Evolutionary conservation across 768 basidiomycete genomes (phyloP).

Genomic region (Naematelia aurantialba): DNA sequence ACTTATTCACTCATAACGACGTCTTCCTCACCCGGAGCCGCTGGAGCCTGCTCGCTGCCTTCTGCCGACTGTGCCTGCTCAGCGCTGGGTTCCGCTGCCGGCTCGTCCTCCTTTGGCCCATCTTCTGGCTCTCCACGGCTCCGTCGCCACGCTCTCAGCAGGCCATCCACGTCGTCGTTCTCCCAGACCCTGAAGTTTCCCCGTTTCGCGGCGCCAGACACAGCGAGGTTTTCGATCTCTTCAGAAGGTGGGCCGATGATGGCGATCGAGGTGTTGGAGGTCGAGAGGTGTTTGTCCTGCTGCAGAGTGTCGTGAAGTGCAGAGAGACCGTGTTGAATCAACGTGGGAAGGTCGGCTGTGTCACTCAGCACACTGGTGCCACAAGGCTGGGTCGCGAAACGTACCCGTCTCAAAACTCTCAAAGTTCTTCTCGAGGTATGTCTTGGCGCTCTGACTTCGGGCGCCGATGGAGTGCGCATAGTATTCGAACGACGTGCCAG

Average conservation of each 20-base stretch:
- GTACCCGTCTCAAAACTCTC: constrained; percentile 79
- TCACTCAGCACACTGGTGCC: not conserved
- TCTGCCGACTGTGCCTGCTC: constrained; percentile 49
- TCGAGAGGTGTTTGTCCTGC: constrained; percentile 92
- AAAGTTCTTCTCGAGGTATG: constrained; percentile 92
- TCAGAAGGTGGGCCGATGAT: constrained; percentile 63
- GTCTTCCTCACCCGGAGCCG: constrained; percentile 19
- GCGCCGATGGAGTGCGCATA: constrained; percentile 98
- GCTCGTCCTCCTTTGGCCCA: constrained; percentile 27
- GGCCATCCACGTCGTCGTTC: constrained; percentile 68
- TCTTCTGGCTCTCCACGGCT: constrained; percentile 44
- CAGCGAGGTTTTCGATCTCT: constrained; percentile 59
- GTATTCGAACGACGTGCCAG: constrained; percentile 96
- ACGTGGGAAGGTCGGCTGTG: constrained; percentile 74
- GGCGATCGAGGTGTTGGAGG: constrained; percentile 90
- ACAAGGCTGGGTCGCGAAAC: too few species aligned
- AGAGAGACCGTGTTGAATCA: constrained; percentile 88
- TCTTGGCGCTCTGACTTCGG: constrained; percentile 95
- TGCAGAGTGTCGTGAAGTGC: constrained; percentile 95
- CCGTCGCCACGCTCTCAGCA: constrained; percentile 72
- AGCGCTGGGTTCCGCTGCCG: constrained; percentile 14
- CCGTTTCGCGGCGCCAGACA: constrained; percentile 54
- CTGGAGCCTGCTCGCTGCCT: constrained; percentile 50
- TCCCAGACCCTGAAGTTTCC: constrained; percentile 82
- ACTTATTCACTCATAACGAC: constrained; percentile 8